Conservation (phyloP, 768 basidiomycete genomes). For the Auricularia heimuer region DNA sequence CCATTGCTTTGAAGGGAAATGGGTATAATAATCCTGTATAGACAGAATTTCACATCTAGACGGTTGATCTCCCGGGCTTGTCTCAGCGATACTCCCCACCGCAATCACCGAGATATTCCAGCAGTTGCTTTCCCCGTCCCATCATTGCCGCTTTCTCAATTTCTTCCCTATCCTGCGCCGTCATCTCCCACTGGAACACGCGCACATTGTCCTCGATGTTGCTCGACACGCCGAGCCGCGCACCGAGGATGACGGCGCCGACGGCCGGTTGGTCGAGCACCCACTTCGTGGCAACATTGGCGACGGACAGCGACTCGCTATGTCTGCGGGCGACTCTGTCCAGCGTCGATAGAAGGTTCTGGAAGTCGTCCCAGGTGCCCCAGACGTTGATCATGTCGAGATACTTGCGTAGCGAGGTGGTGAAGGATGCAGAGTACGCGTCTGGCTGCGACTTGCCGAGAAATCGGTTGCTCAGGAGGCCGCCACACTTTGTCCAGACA, state of each 20-base stretch:
- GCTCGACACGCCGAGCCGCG: slow-evolving; percentile 7
- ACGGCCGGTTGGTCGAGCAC: slow-evolving; percentile 69
- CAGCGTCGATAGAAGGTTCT: slow-evolving; percentile 48
- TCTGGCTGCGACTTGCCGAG: slow-evolving; percentile 58
- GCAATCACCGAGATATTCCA: neutral
- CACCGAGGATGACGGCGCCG: slow-evolving; percentile 73
- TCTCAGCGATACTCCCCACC: neutral
- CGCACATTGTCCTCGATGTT: neutral
- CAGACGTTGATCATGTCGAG: slow-evolving; percentile 77
- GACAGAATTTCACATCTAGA: too few relatives aligned
- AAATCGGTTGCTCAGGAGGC: slow-evolving; percentile 73
- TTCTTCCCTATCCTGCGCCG: neutral
- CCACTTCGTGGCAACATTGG: slow-evolving; percentile 77
- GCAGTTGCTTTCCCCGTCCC: neutral
- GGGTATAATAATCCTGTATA: too few relatives aligned
- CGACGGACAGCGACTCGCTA: slow-evolving; percentile 47
- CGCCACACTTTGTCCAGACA: slow-evolving; percentile 54
- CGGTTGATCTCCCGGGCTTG: too few relatives aligned
- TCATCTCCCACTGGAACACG: neutral
- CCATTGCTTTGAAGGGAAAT: too few relatives aligned
- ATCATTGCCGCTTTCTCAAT: neutral
- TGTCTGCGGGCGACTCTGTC: slow-evolving; percentile 59
- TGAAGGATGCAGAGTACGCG: slow-evolving; percentile 54
- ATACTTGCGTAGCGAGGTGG: slow-evolving; percentile 84
- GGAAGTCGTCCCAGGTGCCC: slow-evolving; percentile 73